phyloP scores from a whole-genome alignment of 208 protist genomes.

The Acanthamoeba polyphaga region DNA sequence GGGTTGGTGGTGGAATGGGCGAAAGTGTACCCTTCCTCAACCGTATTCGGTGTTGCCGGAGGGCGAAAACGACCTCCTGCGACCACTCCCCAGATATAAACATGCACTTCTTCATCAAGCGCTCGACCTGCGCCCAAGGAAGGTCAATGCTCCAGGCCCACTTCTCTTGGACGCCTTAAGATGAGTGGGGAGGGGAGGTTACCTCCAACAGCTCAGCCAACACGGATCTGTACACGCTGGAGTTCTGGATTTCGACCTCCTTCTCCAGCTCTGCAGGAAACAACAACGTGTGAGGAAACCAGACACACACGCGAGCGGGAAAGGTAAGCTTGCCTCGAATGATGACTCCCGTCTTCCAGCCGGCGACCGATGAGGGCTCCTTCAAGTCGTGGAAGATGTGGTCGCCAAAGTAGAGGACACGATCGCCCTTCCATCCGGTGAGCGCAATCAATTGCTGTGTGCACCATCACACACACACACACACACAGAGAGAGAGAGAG shows the following conservation, averaged over 20 bases:
- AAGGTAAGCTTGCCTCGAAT: constrained; percentile 53
- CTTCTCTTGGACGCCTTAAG: not conserved
- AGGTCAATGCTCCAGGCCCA: not conserved
- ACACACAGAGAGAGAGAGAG: not conserved
- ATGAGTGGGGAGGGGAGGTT: not conserved
- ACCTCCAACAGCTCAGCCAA: constrained; percentile 60
- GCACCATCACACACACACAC: not conserved
- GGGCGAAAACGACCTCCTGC: constrained; percentile 35
- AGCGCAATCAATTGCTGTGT: constrained; percentile 44
- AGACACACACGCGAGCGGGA: not conserved
- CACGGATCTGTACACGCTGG: constrained; percentile 74
- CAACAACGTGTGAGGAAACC: not conserved
- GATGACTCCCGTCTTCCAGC: constrained; percentile 81
- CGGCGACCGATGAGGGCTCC: constrained; percentile 74
- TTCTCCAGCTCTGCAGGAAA: constrained; percentile 66
- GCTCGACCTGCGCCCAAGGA: not conserved
- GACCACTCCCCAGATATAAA: constrained; percentile 56
- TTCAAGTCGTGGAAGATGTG: constrained; percentile 80
- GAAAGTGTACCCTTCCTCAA: not conserved
- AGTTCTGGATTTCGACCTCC: constrained; percentile 83
- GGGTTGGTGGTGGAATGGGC: not conserved
- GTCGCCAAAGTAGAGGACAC: constrained; percentile 81
- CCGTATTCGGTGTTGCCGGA: constrained; percentile 20
- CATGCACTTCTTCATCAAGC: constrained; percentile 40
- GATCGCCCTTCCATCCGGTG: constrained; percentile 65